Conservation (phyloP, 2,329 filamentous ascomycete genomes). For the Elsinoe perseae region DNA sequence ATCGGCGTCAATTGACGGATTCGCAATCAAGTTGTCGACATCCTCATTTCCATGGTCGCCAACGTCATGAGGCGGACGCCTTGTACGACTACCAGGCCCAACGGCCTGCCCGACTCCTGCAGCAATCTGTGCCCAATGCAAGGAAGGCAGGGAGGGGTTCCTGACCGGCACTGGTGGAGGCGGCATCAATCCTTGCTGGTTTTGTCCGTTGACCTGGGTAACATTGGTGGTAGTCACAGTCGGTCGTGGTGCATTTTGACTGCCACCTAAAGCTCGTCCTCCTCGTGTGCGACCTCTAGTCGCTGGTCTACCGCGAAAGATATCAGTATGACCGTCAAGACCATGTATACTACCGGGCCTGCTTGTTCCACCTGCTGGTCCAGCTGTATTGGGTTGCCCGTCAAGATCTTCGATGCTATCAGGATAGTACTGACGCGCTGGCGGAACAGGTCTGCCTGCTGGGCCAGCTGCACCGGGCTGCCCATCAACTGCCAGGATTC, state of each 20-base stretch:
- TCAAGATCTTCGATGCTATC: too few species aligned
- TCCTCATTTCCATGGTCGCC: not conserved
- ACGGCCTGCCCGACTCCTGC: not conserved
- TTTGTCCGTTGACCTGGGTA: too few species aligned
- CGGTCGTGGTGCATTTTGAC: not conserved
- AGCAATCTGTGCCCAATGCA: constrained; percentile 7
- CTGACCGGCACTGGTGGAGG: not conserved
- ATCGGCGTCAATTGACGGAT: not conserved
- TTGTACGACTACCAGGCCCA: not conserved
- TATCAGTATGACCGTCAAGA: not conserved
- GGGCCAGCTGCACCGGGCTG: too few species aligned
- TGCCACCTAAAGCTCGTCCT: not conserved
- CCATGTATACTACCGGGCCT: too few species aligned
- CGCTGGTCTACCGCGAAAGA: not conserved
- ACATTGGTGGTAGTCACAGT: too few species aligned
- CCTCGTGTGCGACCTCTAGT: not conserved
- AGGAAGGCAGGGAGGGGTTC: not conserved
- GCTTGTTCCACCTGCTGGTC: too few species aligned
- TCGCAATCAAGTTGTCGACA: not conserved
- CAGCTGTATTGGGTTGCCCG: too few species aligned
- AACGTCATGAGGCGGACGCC: not conserved
- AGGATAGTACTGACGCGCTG: too few species aligned
- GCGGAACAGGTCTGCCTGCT: too few species aligned
- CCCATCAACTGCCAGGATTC: too few species aligned
- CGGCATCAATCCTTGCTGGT: not conserved